Evolutionary conservation across 2,329 filamentous ascomycete species (phyloP), one percentile per base, ranked within the genome.

Genomic region (Pyrenophora seminiperda): DNA sequence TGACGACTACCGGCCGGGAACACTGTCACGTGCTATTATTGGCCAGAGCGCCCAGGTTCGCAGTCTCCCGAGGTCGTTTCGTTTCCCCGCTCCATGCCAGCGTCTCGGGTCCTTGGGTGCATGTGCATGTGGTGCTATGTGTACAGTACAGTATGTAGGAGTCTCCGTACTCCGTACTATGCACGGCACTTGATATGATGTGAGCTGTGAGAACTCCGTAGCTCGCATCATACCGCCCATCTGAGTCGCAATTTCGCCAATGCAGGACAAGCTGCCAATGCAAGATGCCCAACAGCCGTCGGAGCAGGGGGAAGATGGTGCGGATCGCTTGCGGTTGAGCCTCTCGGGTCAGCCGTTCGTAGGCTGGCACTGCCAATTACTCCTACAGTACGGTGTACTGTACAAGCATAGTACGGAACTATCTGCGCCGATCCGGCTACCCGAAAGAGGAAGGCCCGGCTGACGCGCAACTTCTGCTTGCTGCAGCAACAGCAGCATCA

Each of bases 241-340:
- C 11, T 31, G 15, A 14, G 31, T 42, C 40, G 29, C 13, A 24
- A n/a, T 37, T 40, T 32, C 41, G 43, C 43, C 42, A 51, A 36
- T 36, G 48, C 43, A 31, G 48, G 43, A 51, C 38, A 47, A 41
- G 27, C 38, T 47, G 48, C 42, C 43, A 51, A 47, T 47, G 38
- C 19, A n/a, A 33, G 15, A 51, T 50, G 47, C 47, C 46, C 47
- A 47, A 43, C 37, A 38, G 24, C 24, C 2, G 30, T 27, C 47
- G 47, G 30, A 39, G 34, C 20, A 19, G 47, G 47, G 30, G 34
- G 34, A 30, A 19, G 47, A 31, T 44, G 39, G 41, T 50, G 47
- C 37, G 41, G 33, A 39, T 22, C 30, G 13, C 4, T 17, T n/a
- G 41, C 34, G 34, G 42, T 32, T 39, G 42, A 39, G 27, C 34